A percentile compares a stretch with the other conserved stretches of the same genome.
Evolutionary conservation across 2,329 filamentous ascomycete species (phyloP).

Genomic region (Diaporthe vexans): DNA sequence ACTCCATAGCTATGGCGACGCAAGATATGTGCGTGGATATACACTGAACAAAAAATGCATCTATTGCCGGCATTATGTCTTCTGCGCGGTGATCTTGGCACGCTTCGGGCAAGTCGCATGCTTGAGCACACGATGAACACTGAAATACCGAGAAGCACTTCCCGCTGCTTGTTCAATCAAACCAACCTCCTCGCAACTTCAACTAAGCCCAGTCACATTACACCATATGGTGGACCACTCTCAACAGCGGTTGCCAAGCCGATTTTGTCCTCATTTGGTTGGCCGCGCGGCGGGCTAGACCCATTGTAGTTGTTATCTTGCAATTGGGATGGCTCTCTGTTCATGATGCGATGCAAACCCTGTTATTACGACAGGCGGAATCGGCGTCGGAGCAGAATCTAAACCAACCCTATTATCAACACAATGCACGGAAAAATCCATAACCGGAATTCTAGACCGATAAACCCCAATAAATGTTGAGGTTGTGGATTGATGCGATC

Average conservation of each 20-base stretch:
- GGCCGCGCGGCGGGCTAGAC: neutral
- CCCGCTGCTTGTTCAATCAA: too few species aligned
- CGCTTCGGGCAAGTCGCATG: too few species aligned
- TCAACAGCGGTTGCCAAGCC: neutral
- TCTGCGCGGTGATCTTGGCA: too few species aligned
- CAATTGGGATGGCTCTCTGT: neutral
- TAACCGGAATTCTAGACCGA: neutral
- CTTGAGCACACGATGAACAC: too few species aligned
- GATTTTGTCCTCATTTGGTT: neutral
- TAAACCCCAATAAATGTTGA: neutral
- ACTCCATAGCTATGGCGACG: too few species aligned
- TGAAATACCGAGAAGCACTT: too few species aligned
- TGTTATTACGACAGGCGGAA: neutral
- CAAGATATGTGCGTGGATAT: too few species aligned
- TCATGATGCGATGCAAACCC: slow-evolving; percentile 10
- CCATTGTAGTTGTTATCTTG: neutral
- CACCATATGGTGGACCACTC: neutral
- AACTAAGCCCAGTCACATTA: too few species aligned
- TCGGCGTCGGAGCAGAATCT: neutral
- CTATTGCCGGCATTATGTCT: too few species aligned
- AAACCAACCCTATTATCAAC: neutral
- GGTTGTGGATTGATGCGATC: neutral
- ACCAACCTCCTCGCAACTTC: too few species aligned
- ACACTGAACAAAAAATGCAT: too few species aligned
- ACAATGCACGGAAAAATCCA: neutral